Percentiles rank a stretch among this genome's conserved stretches.
phyloP scores from a whole-genome alignment of 306 rosid species.

The Prunus kanzakura region DNA sequence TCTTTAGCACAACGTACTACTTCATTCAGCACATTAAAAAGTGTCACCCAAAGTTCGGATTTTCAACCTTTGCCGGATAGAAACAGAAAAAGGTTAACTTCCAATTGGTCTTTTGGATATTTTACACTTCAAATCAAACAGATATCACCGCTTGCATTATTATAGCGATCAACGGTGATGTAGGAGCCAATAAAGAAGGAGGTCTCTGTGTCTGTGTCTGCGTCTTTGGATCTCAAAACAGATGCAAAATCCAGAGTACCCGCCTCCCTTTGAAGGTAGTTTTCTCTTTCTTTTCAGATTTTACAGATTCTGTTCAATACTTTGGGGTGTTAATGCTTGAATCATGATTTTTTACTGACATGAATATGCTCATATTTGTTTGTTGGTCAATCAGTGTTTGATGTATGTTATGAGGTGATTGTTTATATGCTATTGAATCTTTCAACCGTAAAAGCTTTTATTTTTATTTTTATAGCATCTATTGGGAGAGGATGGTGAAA shows the following conservation, averaged over 20 bases:
- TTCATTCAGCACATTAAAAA: neutral
- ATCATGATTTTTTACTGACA: neutral
- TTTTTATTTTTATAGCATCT: neutral
- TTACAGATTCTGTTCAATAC: neutral
- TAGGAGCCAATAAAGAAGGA: slow-evolving; percentile 15
- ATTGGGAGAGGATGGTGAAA: neutral
- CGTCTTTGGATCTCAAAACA: slow-evolving; percentile 4
- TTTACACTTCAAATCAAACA: neutral
- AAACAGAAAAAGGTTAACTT: neutral
- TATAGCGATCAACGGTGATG: slow-evolving; percentile 16
- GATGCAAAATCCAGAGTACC: slow-evolving; percentile 11
- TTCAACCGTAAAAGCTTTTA: neutral
- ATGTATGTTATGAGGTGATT: neutral
- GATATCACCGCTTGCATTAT: slow-evolving; percentile 13
- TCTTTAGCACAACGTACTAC: neutral
- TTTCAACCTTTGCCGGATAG: neutral
- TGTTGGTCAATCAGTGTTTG: neutral
- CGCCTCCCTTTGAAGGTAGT: slow-evolving; percentile 14
- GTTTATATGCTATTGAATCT: neutral
- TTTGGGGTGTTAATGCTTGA: neutral
- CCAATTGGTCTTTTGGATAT: neutral
- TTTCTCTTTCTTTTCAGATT: neutral
- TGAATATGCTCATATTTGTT: neutral
- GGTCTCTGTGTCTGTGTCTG: neutral
- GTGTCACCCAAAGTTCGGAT: neutral